These are phyloP conservation scores for Neocucurbitaria cava DNA, from an alignment of 2,329 filamentous ascomycete species.

Conservation along the genomic window DNA sequence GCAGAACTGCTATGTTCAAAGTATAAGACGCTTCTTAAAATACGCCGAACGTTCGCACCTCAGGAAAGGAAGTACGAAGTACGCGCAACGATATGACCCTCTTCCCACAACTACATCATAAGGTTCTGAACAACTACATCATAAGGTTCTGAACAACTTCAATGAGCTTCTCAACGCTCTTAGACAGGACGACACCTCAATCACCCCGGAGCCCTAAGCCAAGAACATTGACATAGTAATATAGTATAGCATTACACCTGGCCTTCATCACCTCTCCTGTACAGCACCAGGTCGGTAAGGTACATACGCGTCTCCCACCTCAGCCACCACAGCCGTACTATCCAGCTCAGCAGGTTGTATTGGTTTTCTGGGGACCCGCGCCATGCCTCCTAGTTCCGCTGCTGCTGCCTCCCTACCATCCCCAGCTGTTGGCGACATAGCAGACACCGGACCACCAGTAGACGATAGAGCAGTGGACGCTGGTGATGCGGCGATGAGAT, in stretches of 20 bases:
- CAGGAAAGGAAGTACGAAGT: too few relatives aligned
- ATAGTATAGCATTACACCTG: background rate
- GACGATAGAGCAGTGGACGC: background rate
- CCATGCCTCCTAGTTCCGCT: slow-evolving; percentile 22
- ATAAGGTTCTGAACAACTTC: too few relatives aligned
- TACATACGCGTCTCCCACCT: slow-evolving; percentile 23
- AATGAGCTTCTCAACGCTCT: too few relatives aligned
- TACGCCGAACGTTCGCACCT: too few relatives aligned
- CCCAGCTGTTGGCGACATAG: background rate
- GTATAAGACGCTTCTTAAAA: too few relatives aligned
- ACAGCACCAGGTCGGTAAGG: slow-evolving; percentile 5
- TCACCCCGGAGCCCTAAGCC: background rate
- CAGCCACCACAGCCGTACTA: slow-evolving; percentile 10
- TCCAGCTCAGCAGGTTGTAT: slow-evolving; percentile 29
- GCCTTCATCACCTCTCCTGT: background rate
- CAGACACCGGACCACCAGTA: background rate
- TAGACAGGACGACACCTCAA: too few relatives aligned
- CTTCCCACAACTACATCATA: too few relatives aligned
- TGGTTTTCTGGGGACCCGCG: slow-evolving; percentile 22
- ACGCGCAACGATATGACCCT: too few relatives aligned
- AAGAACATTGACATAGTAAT: too few relatives aligned
- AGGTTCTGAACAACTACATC: too few relatives aligned
- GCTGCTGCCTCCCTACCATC: background rate
- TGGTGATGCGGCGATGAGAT: background rate
- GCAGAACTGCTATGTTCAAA: too few relatives aligned